A percentile compares a stretch with the other conserved stretches of the same genome.
phyloP scores from a whole-genome alignment of 148 eudicot species.

The Spergularia bocconei region DNA sequence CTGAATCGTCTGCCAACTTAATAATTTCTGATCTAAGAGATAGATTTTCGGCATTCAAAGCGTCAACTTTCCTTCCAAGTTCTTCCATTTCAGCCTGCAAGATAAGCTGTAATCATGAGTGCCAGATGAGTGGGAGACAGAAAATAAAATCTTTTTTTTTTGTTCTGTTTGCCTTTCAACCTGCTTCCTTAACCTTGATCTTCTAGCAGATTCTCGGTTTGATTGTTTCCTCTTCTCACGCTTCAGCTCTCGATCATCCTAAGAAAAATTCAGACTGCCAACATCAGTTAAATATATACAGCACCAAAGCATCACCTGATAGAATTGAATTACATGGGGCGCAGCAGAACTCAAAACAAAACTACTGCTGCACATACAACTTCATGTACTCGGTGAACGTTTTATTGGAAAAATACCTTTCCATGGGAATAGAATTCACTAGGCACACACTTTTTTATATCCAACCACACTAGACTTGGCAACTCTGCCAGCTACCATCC shows the following conservation, averaged over 20 bases:
- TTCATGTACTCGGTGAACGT: no score
- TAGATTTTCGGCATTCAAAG: conserved; percentile 42
- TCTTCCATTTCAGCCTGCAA: conserved; percentile 54
- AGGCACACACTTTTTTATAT: no score
- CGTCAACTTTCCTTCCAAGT: conserved; percentile 42
- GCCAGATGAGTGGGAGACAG: neutral
- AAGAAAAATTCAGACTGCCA: neutral
- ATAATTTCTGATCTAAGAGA: conserved; percentile 43
- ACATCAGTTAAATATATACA: conserved; percentile 6
- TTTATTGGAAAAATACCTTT: no score
- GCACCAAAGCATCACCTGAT: no score
- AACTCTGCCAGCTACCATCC: no score
- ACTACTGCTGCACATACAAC: no score
- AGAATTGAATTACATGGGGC: no score
- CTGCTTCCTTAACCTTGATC: conserved; percentile 48
- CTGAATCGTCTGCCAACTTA: conserved; percentile 37
- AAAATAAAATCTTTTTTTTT: neutral
- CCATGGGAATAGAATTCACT: no score
- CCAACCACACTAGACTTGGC: no score
- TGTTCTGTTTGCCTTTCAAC: conserved; percentile 13
- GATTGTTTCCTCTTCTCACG: conserved; percentile 54
- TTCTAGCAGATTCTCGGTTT: conserved; percentile 49
- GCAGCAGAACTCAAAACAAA: no score
- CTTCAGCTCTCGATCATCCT: conserved; percentile 45
- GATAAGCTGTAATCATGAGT: neutral